phyloP scores from a whole-genome alignment of 257 asterid genomes.

The Handroanthus guayacan region DNA sequence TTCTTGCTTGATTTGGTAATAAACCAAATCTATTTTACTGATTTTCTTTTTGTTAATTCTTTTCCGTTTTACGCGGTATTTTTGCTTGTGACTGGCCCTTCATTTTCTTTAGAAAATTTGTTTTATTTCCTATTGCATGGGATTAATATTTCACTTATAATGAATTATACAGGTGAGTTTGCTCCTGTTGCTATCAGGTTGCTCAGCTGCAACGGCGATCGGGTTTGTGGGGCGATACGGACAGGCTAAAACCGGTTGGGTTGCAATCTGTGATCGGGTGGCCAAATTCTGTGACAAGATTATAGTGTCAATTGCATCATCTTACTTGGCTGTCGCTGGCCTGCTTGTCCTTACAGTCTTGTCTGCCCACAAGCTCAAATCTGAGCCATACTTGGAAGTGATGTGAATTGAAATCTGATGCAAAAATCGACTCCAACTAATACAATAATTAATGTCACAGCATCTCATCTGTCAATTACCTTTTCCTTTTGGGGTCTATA shows the following conservation, averaged over 20 bases:
- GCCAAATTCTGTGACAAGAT: conserved; percentile 46
- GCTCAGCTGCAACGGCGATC: conserved; percentile 51
- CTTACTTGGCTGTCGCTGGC: conserved; percentile 46
- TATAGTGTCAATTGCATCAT: conserved; percentile 31
- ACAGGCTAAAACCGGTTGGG: conserved; percentile 45
- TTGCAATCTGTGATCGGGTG: conserved; percentile 44
- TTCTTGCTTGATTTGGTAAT: conserved; percentile 54
- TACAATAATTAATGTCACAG: conserved; percentile 13
- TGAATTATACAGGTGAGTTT: conserved; percentile 42
- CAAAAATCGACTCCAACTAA: not conserved
- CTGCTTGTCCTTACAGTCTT: conserved; percentile 43
- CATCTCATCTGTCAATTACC: not conserved
- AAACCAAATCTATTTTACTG: too few relatives aligned
- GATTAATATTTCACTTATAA: not conserved
- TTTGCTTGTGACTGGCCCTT: not conserved
- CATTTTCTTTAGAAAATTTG: not conserved
- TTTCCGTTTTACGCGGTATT: not conserved
- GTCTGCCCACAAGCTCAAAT: conserved; percentile 52
- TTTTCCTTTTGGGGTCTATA: not conserved
- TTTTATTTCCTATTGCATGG: not conserved
- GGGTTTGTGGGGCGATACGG: conserved; percentile 52
- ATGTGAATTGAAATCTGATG: not conserved
- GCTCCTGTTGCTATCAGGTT: conserved; percentile 48
- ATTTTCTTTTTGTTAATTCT: too few relatives aligned
- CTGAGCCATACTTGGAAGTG: not conserved